Evolutionary conservation across 2,329 filamentous ascomycete species (phyloP).

Genomic region (Xylariaceae sp.): DNA sequence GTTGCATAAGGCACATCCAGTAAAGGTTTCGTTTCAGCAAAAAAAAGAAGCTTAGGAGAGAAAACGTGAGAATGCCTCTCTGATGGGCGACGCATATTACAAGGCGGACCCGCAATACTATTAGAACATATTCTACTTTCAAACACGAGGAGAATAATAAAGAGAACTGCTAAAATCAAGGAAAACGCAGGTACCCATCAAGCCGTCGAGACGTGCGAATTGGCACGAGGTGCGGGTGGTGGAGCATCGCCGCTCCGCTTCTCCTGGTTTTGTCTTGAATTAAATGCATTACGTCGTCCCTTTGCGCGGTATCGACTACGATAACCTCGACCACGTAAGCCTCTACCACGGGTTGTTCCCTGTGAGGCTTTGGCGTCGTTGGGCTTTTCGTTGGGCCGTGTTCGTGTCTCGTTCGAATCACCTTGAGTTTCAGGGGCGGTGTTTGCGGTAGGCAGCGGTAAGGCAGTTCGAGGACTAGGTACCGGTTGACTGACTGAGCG

Average conservation of each 20-base stretch:
- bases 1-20: conserved; percentile 2
- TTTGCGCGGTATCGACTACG: conserved; percentile 26
- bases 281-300: conserved; percentile 23
- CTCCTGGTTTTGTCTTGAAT: conserved; percentile 15
- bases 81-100: conserved; percentile 4
- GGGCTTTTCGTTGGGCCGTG: conserved; percentile 1
- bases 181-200: not conserved
- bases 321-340: conserved; percentile 22
- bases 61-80: not conserved
- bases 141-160: not conserved
- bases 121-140: conserved; percentile 1
- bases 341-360: conserved; percentile 18
- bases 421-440: not conserved
- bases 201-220: not conserved
- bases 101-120: not conserved
- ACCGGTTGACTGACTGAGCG: conserved; percentile 27
- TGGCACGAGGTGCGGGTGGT: not conserved
- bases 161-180: not conserved
- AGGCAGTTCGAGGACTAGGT: conserved; percentile 14
- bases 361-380: conserved; percentile 7
- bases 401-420: not conserved
- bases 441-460: not conserved
- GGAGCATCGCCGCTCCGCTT: conserved; percentile 1
- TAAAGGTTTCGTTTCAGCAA: not conserved
- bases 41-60: not conserved